These are phyloP conservation scores for Mycena polygramma DNA, from an alignment of 768 basidiomycete genomes.

Conservation along the genomic window DNA sequence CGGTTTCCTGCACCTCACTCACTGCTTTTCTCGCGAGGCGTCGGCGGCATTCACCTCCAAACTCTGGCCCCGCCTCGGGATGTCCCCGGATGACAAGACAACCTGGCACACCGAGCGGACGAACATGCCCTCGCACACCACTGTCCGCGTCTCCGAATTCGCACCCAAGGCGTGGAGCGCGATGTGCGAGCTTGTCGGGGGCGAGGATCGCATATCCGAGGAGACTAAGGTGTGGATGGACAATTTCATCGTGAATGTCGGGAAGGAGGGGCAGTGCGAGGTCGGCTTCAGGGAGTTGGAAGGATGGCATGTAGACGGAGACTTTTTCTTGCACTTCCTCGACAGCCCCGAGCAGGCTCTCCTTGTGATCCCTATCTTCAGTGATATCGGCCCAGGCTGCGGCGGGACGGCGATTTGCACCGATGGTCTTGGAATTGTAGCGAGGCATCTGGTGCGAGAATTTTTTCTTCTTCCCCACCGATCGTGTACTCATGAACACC, in stretches of 20 bases:
- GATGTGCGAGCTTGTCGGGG: constrained; percentile 73
- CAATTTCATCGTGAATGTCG: constrained; percentile 75
- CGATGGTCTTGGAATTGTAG: constrained; percentile 64
- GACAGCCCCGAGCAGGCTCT: constrained; percentile 77
- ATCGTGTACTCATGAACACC: too few relatives aligned
- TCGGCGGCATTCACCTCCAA: constrained; percentile 63
- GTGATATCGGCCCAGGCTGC: constrained; percentile 65
- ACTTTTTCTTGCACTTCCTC: constrained; percentile 73
- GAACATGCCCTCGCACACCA: constrained; percentile 68
- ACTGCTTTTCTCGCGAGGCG: constrained; percentile 66
- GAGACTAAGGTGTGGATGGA: constrained; percentile 65
- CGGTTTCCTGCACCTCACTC: constrained; percentile 66
- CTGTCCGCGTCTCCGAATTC: constrained; percentile 61
- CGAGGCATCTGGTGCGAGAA: constrained; percentile 57
- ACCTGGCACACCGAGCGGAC: constrained; percentile 67
- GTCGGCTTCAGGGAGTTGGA: constrained; percentile 60
- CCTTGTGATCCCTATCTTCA: constrained; percentile 72
- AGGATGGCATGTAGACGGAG: constrained; percentile 77
- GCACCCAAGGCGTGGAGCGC: constrained; percentile 73
- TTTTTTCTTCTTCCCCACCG: not conserved
- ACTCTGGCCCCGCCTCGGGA: constrained; percentile 65
- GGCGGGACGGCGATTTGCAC: constrained; percentile 74
- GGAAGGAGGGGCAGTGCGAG: constrained; percentile 54
- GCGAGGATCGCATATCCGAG: constrained; percentile 68
- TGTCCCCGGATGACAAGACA: constrained; percentile 65